Percentiles rank a stretch among this genome's conserved stretches.
Conservation (phyloP, 2,329 filamentous ascomycete genomes). For the Cladobotryum mycophilum region DNA sequence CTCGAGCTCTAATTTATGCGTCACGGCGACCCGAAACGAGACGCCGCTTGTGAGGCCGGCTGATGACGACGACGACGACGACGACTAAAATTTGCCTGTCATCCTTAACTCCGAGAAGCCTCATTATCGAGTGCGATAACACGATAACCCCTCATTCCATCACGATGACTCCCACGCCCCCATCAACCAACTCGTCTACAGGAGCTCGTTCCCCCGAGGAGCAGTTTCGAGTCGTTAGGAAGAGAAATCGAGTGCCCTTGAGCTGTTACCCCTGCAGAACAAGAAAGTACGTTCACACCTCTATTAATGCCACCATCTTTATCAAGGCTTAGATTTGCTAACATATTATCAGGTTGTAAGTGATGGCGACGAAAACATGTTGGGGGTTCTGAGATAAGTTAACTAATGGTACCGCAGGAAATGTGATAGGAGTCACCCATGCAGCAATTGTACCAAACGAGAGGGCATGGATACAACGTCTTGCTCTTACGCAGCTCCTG, state of each 20-base stretch:
- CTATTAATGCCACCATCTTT: not conserved
- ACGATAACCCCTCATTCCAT: not conserved
- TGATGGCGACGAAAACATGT: not conserved
- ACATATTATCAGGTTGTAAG: slow-evolving; percentile 32
- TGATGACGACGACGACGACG: slow-evolving; percentile 3
- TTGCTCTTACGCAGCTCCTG: slow-evolving; percentile 76
- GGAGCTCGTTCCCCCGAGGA: slow-evolving; percentile 75
- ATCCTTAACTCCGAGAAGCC: slow-evolving; percentile 12
- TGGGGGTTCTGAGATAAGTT: not conserved
- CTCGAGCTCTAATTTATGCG: slow-evolving; percentile 10
- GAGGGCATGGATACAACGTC: slow-evolving; percentile 73
- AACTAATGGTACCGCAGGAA: slow-evolving; percentile 49
- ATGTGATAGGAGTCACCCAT: slow-evolving; percentile 87
- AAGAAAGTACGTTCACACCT: slow-evolving; percentile 60
- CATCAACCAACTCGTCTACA: slow-evolving; percentile 71
- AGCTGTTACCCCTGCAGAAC: slow-evolving; percentile 89
- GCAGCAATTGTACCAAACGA: slow-evolving; percentile 90
- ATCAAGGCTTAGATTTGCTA: slow-evolving; percentile 5
- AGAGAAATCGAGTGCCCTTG: slow-evolving; percentile 84
- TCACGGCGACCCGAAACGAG: slow-evolving; percentile 4
- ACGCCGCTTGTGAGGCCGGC: slow-evolving; percentile 13
- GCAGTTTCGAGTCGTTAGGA: slow-evolving; percentile 81
- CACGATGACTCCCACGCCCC: slow-evolving; percentile 68
- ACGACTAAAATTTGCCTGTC: not conserved
- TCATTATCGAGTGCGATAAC: not conserved